These are phyloP conservation scores for Suillus clintonianus DNA, from an alignment of 768 basidiomycete species.

Conservation along the genomic window DNA sequence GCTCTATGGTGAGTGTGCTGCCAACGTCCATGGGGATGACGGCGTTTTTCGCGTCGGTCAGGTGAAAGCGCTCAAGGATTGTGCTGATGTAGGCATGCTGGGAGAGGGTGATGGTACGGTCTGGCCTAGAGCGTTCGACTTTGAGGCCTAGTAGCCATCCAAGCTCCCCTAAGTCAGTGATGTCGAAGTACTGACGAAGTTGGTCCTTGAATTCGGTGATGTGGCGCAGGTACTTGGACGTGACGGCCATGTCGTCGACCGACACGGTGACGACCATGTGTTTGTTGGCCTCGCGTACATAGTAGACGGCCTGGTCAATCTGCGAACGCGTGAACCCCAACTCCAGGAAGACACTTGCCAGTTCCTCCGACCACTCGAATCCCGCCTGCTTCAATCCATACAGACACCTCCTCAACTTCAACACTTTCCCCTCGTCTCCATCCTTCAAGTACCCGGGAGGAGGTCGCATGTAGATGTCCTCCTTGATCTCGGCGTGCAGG, in stretches of 20 bases:
- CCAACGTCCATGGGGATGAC: constrained; percentile 21
- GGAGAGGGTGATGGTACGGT: constrained; percentile 12
- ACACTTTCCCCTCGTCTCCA: constrained; percentile 22
- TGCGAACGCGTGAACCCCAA: background rate
- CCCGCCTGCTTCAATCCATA: constrained; percentile 43
- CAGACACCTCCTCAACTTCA: constrained; percentile 27
- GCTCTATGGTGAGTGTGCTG: constrained; percentile 2
- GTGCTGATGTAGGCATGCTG: constrained; percentile 23
- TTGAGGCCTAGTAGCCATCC: constrained; percentile 20
- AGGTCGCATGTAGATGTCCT: constrained; percentile 39
- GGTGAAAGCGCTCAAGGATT: constrained; percentile 21
- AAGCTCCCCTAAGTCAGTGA: constrained; percentile 16
- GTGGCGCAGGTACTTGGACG: background rate
- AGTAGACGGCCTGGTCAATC: background rate
- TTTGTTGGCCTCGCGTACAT: background rate
- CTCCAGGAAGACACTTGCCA: background rate
- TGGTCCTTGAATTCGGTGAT: background rate
- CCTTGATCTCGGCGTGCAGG: constrained; percentile 19
- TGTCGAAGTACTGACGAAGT: constrained; percentile 9
- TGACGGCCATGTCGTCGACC: background rate
- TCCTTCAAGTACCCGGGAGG: constrained; percentile 27
- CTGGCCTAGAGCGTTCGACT: constrained; percentile 8
- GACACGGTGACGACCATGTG: background rate
- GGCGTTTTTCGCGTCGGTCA: constrained; percentile 21
- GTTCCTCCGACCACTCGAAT: constrained; percentile 30